Percentiles rank a stretch among this genome's conserved stretches.
Conservation (phyloP, 352 stramenopile genomes). For the Pythium dissotocum region DNA sequence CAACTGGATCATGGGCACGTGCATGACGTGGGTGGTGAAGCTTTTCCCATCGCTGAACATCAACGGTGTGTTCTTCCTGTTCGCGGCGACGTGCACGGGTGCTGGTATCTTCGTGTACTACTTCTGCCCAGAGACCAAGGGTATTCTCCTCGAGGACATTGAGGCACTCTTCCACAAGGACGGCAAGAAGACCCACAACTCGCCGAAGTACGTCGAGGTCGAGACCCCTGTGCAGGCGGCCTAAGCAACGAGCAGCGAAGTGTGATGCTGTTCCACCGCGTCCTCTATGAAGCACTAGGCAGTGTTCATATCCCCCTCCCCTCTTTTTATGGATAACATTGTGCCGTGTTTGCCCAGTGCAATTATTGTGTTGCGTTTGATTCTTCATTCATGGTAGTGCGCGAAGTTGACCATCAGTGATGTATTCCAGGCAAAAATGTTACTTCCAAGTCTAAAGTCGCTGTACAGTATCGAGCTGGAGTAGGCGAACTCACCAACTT, state of each 20-base stretch:
- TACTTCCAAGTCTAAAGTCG: no score
- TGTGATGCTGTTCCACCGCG: not conserved
- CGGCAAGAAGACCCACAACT: not conserved
- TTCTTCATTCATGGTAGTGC: not conserved
- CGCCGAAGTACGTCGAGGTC: not conserved
- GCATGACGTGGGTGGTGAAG: constrained; percentile 50
- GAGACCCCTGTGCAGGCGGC: no score
- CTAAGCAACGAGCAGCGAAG: no score
- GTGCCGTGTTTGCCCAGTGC: not conserved
- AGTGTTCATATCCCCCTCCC: not conserved
- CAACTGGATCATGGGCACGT: constrained; percentile 32
- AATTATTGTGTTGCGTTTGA: not conserved
- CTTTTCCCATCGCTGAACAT: constrained; percentile 49
- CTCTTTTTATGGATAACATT: not conserved
- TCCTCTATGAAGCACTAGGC: not conserved
- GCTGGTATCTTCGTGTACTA: constrained; percentile 39
- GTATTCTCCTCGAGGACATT: constrained; percentile 42
- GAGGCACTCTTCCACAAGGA: constrained; percentile 31
- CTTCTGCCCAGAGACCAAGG: constrained; percentile 45
- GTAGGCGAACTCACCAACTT: no score
- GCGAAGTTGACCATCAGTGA: no score
- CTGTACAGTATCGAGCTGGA: no score
- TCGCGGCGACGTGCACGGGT: constrained; percentile 38
- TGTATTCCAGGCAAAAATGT: no score
- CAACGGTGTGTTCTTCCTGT: constrained; percentile 57